Evolutionary conservation across 2,329 filamentous ascomycete species (phyloP), one percentile per base, ranked within the genome.

Genomic region (Emergomyces orientalis): DNA sequence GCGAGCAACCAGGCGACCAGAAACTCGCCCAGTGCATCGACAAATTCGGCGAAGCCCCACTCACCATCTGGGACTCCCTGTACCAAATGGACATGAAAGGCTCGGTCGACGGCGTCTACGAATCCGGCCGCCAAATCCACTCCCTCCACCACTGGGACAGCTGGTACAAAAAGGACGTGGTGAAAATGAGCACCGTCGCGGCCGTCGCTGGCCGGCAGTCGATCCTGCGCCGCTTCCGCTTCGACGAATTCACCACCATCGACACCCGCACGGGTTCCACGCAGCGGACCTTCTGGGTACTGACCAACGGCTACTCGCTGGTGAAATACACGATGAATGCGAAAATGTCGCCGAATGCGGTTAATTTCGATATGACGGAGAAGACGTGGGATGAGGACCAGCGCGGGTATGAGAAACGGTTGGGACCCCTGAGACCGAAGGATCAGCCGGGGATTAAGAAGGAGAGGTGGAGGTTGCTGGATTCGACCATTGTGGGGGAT

Each of bases 1-100:
- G 75, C 43, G 74, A 76, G 63, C 75, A 77, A 64, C 75, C 75
- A 11, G 76, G 76, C 67, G 76, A 78, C 63, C 76, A 78, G 71
- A 77, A 77, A 67, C 71, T 78, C 27, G 73, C 73, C 43, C 74
- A 77, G 65, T 78, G 76, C 64, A 76, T 78, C 59, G 71, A 77
- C 65, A 71, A 71, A 47, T 77, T 73, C 62, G 73, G 71, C 22
- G 72, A 76, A 47, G 74, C 76, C 13, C 70, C 69, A 14, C 68
- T 78, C 54, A 78, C 76, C 14, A 68, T 74, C 45, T 78, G 76
- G 76, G 73, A 74, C 57, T 75, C 76, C 37, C 69, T 78, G 49
- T 77, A 72, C 69, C 76, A 78, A 69, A 77, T 78, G 76, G 76
- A 78, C 63, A 73, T 78, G 71, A 73, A 71, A 58, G 76, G 75